A percentile compares a stretch with the other conserved stretches of the same genome.
phyloP scores from a whole-genome alignment of 2,329 filamentous ascomycete genomes.

The Ophiostoma sp. region DNA sequence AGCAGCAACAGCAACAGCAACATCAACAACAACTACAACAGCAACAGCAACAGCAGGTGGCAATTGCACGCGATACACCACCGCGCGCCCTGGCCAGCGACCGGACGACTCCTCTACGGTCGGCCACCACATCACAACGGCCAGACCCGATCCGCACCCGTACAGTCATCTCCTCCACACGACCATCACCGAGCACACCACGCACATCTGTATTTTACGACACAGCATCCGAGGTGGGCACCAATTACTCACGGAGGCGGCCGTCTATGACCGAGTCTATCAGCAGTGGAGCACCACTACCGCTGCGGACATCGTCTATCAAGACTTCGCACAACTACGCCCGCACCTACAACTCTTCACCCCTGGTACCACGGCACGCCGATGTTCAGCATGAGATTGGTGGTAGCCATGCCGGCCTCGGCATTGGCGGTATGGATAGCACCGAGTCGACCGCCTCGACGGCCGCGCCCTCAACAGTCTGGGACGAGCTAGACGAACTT shows the following conservation, averaged over 20 bases:
- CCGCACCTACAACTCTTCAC: conserved; percentile 60
- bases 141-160: conserved; percentile 25
- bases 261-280: conserved; percentile 51
- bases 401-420: conserved; percentile 39
- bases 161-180: conserved; percentile 15
- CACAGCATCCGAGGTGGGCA: conserved; percentile 34
- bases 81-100: conserved; percentile 48
- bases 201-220: conserved; percentile 53
- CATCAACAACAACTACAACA: not conserved
- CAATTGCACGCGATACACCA: conserved; percentile 41
- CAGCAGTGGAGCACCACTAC: conserved; percentile 38
- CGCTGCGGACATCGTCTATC: conserved; percentile 47
- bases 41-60: conserved; percentile 37
- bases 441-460: conserved; percentile 88
- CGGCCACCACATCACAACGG: conserved; percentile 9
- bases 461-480: conserved; percentile 87
- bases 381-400: conserved; percentile 37
- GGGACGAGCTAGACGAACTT: conserved; percentile 95
- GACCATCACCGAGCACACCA: conserved; percentile 51
- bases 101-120: conserved; percentile 40
- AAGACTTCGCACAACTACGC: conserved; percentile 46
- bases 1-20: not conserved
- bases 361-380: conserved; percentile 51
- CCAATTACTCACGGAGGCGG: conserved; percentile 40
- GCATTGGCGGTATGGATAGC: conserved; percentile 51